Base-by-base conservation (phyloP, 805 yeast genomes). In the Myxozyma melibiosi region DNA sequence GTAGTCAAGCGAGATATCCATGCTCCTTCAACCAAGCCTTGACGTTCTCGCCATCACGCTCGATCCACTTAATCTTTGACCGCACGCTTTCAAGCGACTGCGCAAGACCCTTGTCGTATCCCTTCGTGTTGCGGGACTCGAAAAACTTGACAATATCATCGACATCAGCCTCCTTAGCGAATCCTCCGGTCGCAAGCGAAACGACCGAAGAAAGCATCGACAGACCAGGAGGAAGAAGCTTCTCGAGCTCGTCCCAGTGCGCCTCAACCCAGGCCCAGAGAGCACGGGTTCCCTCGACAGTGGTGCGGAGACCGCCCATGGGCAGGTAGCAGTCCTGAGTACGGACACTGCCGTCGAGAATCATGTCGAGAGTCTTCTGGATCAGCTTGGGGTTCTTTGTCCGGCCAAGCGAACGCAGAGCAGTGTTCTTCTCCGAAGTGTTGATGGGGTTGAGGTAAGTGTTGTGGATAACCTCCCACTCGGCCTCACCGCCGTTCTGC, bases 191-290 rank as follows among this genome's bases (percentile, higher is more conserved):
- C 46, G 84, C 74, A 34, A 86, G 62, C 31, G 78, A 76, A 38
- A 92, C 86, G 57, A 94, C 84, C 18, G 85, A 77, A 20, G 92
- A 86, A 66, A 92, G 77, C 88, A 90, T 83, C 24, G 90, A 79
- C 62, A 86, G 79, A 11, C 89, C 86, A 14, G 96, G 89, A 50
- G 97, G 96, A 69, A 90, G 80, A 67, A 79, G 76, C 70, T 82
- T 78, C 65, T 74, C 73, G 58, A 92, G 69, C 43, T 76, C 79
- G 55, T 83, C 90, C 92, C 95, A 92, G 72, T 91, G 84, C 13
- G 58, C 67, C 66, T 80, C 78, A 18, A 72, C 67, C 96, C 96
- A 92, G 16, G 67, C 53, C 89, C 91, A 91, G 63, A 85, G 73
- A 11, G 82, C 80, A 64, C 82, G 81, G 57, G 86, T 76, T 75